A percentile compares a stretch with the other conserved stretches of the same genome.
These are phyloP conservation scores for Mycena vulgaris DNA, from an alignment of 768 basidiomycete species.

Conservation along the genomic window DNA sequence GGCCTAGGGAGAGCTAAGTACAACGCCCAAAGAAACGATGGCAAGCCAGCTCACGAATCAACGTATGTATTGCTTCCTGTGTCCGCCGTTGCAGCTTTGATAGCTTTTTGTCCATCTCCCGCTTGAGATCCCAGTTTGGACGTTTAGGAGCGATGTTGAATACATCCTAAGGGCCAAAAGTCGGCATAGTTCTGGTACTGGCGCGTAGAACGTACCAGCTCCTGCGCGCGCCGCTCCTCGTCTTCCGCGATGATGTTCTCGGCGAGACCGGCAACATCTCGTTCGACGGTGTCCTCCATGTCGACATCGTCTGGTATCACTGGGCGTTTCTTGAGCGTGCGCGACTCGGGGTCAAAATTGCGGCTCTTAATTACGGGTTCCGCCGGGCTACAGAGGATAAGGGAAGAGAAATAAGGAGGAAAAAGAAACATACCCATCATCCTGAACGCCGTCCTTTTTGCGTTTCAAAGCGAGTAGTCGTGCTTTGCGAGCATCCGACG, in stretches of 20 bases:
- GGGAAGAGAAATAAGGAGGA: not conserved
- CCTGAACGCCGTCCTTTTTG: slow-evolving; percentile 71
- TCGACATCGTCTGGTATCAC: slow-evolving; percentile 63
- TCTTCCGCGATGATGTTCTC: slow-evolving; percentile 91
- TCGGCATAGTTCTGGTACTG: not conserved
- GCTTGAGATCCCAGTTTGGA: slow-evolving; percentile 96
- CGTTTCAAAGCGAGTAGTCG: slow-evolving; percentile 84
- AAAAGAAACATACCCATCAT: slow-evolving; percentile 62
- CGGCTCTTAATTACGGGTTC: slow-evolving; percentile 76
- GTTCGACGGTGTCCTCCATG: slow-evolving; percentile 90
- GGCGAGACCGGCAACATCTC: slow-evolving; percentile 85
- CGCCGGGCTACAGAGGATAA: slow-evolving; percentile 40
- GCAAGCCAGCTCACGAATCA: slow-evolving; percentile 82
- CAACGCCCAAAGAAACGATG: not conserved
- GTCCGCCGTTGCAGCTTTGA: slow-evolving; percentile 92
- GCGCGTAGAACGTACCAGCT: slow-evolving; percentile 73
- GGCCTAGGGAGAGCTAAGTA: slow-evolving; percentile 62
- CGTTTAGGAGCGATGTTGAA: slow-evolving; percentile 99
- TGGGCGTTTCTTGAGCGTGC: slow-evolving; percentile 79
- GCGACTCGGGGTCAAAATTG: slow-evolving; percentile 93
- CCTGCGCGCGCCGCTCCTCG: slow-evolving; percentile 86
- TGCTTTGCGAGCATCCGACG: slow-evolving; percentile 85
- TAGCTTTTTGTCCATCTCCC: slow-evolving; percentile 93
- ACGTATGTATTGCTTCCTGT: slow-evolving; percentile 91
- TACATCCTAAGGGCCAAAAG: slow-evolving; percentile 73